Base-by-base conservation (phyloP, 345 rosid species). In the Syzygium aqueum region DNA sequence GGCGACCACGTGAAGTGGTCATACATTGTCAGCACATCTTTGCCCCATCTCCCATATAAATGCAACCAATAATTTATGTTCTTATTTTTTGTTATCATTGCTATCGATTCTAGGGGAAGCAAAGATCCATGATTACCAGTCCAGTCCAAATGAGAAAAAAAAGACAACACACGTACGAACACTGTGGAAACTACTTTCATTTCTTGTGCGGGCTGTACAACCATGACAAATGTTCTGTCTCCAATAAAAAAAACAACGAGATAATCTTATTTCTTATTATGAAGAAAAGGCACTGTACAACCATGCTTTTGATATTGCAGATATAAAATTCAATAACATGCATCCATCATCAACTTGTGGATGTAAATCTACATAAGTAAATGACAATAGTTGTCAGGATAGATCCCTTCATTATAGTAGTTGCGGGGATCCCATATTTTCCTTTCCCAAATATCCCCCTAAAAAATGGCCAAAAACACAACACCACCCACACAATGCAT, bases 371-470 rank as follows among this genome's bases (percentile, higher is more conserved):
- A 52, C 86, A 87, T 5, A 91, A 84, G 51, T 53, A 33, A 4
- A 88, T 87, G 61, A 93, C 92, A 27, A 88, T 17, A 4, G 90
- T 57, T 27, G 94, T 91, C 46, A 94, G 86, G 6, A 87, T 56
- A 53, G 89, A 84, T 30, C 96, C 93, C 87, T 92, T 94, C 85
- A 82, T 89, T 5, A 94, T 90, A 15, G 94, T 96, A 16, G 94
- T 77, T 11, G 82, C 56, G 5, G 98, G 96, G 61, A 95, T 92
- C 30, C 97, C 95, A 90, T 89, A 89, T 85, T 93, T 93, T 25
- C 95, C 99, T 84, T 86, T 95, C 16, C 88, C 80, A 88, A 93
- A 90, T 86, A 95, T 57, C 19, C 96, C 96, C 63, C 86, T 91
- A 0, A 93, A 57, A 88, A 94, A 93, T 23, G 94, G 92, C 87